Conservation (phyloP, 306 rosid genomes). For the Luffa aegyptiaca region DNA sequence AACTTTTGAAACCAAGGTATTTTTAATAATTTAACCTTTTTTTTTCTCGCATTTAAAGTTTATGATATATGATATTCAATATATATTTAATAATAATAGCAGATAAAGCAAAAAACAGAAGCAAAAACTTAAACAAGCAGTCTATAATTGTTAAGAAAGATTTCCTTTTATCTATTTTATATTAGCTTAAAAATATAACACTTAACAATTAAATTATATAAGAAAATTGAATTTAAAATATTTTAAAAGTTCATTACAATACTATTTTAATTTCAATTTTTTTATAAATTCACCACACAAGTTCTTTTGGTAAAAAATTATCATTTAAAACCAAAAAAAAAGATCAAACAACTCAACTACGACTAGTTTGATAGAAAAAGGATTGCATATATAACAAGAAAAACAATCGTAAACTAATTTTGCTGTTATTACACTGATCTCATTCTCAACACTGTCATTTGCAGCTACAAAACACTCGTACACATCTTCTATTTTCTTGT, state of each 20-base stretch:
- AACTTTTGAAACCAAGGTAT: too few species aligned
- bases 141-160: too few species aligned
- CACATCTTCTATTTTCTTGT: slow-evolving; percentile 1
- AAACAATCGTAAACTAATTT: neutral
- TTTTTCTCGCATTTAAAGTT: too few species aligned
- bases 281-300: neutral
- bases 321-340: neutral
- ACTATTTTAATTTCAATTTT: neutral
- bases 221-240: too few species aligned
- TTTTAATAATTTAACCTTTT: too few species aligned
- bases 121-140: too few species aligned
- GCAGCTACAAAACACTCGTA: neutral
- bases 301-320: neutral
- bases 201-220: too few species aligned
- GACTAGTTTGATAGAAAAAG: neutral
- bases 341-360: neutral
- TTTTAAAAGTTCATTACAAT: neutral
- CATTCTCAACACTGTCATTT: neutral
- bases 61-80: too few species aligned
- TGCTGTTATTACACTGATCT: neutral
- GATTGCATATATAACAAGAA: neutral
- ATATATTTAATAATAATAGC: too few species aligned
- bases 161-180: too few species aligned
- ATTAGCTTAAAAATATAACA: neutral
- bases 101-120: too few species aligned